Percentiles rank a stretch among this genome's conserved stretches.
These are phyloP conservation scores for Capsicum baccatum DNA, from an alignment of 257 asterid genomes.

Conservation along the genomic window DNA sequence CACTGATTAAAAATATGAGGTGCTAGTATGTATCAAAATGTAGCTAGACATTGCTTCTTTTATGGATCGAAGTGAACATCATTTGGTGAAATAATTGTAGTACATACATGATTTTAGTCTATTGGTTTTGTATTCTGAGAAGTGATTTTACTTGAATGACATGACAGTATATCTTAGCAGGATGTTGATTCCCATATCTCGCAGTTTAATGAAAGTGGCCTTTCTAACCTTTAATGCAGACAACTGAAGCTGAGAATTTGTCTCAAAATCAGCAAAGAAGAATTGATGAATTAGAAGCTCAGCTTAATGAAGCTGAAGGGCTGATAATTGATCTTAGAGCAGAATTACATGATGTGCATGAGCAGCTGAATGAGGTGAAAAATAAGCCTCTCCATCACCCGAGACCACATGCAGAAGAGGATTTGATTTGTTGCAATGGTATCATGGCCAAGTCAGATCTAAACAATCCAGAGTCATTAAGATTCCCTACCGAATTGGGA, in stretches of 20 bases:
- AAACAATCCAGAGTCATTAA: constrained; percentile 34
- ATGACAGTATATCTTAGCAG: constrained; percentile 4
- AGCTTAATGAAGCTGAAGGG: constrained; percentile 85
- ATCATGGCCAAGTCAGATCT: constrained; percentile 8
- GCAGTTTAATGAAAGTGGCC: not conserved
- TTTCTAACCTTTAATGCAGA: constrained; percentile 44
- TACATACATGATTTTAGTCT: not conserved
- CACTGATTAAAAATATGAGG: not conserved
- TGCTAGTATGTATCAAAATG: not conserved
- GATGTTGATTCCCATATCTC: not conserved
- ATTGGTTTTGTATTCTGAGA: not conserved
- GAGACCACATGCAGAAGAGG: constrained; percentile 35
- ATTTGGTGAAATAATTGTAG: constrained; percentile 9
- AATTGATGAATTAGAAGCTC: constrained; percentile 68
- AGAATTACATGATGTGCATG: constrained; percentile 54
- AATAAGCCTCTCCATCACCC: constrained; percentile 33
- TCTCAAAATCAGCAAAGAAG: constrained; percentile 48
- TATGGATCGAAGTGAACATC: not conserved
- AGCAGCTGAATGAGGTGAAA: constrained; percentile 49
- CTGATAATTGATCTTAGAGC: constrained; percentile 70
- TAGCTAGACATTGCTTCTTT: not conserved
- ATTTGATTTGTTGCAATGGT: not conserved
- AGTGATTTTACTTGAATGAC: constrained; percentile 17
- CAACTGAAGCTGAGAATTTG: constrained; percentile 50
- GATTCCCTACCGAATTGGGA: constrained; percentile 37